phyloP scores from a whole-genome alignment of 495 filamentous ascomycete genomes.

The Xylona heveae region DNA sequence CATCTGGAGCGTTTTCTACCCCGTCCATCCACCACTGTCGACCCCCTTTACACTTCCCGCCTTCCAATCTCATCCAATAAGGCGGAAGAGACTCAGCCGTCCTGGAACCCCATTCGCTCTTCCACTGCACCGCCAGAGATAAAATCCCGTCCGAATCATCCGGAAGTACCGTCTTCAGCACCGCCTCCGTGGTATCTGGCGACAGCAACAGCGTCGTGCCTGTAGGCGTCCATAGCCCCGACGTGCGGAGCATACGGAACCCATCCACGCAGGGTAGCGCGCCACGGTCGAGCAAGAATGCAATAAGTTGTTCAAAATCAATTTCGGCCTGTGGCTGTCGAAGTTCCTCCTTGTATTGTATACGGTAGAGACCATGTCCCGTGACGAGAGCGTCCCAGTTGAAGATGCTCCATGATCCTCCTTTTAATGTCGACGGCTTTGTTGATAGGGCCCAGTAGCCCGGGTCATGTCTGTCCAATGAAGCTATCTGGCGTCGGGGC shows the following conservation, averaged over 20 bases:
- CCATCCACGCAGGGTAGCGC: slow-evolving; percentile 35
- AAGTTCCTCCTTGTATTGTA: slow-evolving; percentile 44
- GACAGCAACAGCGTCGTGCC: slow-evolving; percentile 34
- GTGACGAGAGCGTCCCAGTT: slow-evolving; percentile 40
- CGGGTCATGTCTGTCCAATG: slow-evolving; percentile 28
- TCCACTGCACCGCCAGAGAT: slow-evolving; percentile 32
- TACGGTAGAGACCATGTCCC: slow-evolving; percentile 32
- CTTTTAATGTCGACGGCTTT: slow-evolving; percentile 26
- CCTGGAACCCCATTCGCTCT: slow-evolving; percentile 31
- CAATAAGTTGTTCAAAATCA: slow-evolving; percentile 35
- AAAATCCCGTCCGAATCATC: slow-evolving; percentile 43
- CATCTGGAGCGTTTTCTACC: too few species aligned
- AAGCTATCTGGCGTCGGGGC: slow-evolving; percentile 37
- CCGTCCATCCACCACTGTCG: too few species aligned
- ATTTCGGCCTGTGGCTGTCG: slow-evolving; percentile 43
- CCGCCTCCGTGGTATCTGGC: slow-evolving; percentile 26
- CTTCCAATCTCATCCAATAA: slow-evolving; percentile 34
- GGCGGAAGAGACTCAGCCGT: slow-evolving; percentile 31
- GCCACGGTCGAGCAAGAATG: slow-evolving; percentile 39
- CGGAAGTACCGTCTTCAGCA: slow-evolving; percentile 30
- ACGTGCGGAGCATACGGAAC: slow-evolving; percentile 31
- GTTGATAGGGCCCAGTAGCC: slow-evolving; percentile 33
- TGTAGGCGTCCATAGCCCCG: slow-evolving; percentile 40
- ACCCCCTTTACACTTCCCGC: too few species aligned
- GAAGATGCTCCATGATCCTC: slow-evolving; percentile 40